These are phyloP conservation scores for Kockovaella imperatae DNA, from an alignment of 768 basidiomycete genomes.

Conservation along the genomic window DNA sequence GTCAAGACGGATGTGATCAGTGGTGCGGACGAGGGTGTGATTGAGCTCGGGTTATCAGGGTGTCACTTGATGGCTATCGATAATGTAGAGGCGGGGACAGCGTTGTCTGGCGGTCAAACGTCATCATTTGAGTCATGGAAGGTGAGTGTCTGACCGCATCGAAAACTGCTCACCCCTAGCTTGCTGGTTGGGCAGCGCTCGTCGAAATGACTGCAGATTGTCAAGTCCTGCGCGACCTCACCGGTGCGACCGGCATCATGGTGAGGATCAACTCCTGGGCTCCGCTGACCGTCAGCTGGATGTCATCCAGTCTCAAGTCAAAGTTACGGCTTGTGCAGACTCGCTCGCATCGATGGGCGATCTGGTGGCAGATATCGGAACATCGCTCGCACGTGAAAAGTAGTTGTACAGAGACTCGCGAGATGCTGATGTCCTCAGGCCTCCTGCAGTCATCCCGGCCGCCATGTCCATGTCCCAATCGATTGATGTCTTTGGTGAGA, in stretches of 20 bases:
- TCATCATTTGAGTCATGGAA: slow-evolving; percentile 58
- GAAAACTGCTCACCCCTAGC: slow-evolving; percentile 42
- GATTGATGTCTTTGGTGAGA: slow-evolving; percentile 34
- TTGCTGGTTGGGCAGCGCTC: slow-evolving; percentile 28
- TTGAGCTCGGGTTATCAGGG: slow-evolving; percentile 50
- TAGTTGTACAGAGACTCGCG: not conserved
- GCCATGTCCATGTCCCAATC: slow-evolving; percentile 6
- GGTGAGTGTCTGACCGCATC: slow-evolving; percentile 47
- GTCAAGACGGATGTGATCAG: slow-evolving; percentile 67
- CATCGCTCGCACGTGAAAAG: slow-evolving; percentile 16
- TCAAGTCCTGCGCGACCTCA: slow-evolving; percentile 16
- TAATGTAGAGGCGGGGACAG: slow-evolving; percentile 46
- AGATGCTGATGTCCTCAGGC: not conserved
- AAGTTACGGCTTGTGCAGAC: slow-evolving; percentile 43
- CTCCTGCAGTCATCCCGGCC: not conserved
- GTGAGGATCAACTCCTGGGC: slow-evolving; percentile 9
- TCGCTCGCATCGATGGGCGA: slow-evolving; percentile 31
- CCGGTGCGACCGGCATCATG: slow-evolving; percentile 7
- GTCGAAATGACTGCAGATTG: slow-evolving; percentile 21
- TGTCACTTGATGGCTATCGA: slow-evolving; percentile 55
- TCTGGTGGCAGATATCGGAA: slow-evolving; percentile 34
- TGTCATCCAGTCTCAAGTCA: slow-evolving; percentile 15
- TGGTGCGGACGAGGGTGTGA: slow-evolving; percentile 31
- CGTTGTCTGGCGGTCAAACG: slow-evolving; percentile 11
- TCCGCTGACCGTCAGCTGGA: slow-evolving; percentile 17